Conservation (phyloP, 2,329 filamentous ascomycete species). For the Claviceps sp. region DNA sequence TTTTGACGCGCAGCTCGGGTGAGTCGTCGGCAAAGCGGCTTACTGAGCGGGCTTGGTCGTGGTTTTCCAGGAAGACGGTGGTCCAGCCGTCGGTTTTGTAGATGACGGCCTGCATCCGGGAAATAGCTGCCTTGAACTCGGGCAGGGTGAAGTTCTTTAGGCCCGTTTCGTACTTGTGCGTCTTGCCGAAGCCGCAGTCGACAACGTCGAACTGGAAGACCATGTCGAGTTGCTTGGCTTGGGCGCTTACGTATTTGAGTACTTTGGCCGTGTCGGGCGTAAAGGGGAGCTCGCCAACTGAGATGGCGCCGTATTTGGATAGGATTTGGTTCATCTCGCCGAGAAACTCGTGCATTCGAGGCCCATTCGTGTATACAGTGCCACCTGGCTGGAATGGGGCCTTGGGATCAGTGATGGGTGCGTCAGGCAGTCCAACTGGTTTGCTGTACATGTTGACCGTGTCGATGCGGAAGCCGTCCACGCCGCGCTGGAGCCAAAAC, state of each 20-base stretch:
- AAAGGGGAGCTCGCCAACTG: slow-evolving; percentile 54
- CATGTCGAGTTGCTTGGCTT: slow-evolving; percentile 51
- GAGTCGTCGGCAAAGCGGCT: slow-evolving; percentile 39
- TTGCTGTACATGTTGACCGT: slow-evolving; percentile 65
- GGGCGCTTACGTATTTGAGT: slow-evolving; percentile 43
- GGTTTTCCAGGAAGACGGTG: slow-evolving; percentile 51
- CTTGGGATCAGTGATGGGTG: slow-evolving; percentile 35
- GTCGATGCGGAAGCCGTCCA: slow-evolving; percentile 63
- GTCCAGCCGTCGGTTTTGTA: slow-evolving; percentile 46
- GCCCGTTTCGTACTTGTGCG: slow-evolving; percentile 39
- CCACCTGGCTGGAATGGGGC: slow-evolving; percentile 37
- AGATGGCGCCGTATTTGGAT: slow-evolving; percentile 50
- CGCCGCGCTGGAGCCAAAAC: slow-evolving; percentile 67
- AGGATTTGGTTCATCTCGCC: slow-evolving; percentile 51
- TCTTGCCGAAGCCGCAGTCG: slow-evolving; percentile 40
- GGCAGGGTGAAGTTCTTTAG: slow-evolving; percentile 30
- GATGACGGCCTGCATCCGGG: slow-evolving; percentile 37
- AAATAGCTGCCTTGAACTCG: slow-evolving; percentile 33
- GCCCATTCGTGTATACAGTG: slow-evolving; percentile 52
- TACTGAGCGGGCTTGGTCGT: slow-evolving; percentile 48
- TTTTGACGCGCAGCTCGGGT: slow-evolving; percentile 30
- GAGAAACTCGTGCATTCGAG: slow-evolving; percentile 55
- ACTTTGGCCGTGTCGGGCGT: slow-evolving; percentile 46
- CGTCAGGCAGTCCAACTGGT: slow-evolving; percentile 42
- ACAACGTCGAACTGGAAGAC: slow-evolving; percentile 56